These are phyloP conservation scores for Polyplosphaeria fusca DNA, from an alignment of 495 filamentous ascomycete genomes.

Conservation along the genomic window DNA sequence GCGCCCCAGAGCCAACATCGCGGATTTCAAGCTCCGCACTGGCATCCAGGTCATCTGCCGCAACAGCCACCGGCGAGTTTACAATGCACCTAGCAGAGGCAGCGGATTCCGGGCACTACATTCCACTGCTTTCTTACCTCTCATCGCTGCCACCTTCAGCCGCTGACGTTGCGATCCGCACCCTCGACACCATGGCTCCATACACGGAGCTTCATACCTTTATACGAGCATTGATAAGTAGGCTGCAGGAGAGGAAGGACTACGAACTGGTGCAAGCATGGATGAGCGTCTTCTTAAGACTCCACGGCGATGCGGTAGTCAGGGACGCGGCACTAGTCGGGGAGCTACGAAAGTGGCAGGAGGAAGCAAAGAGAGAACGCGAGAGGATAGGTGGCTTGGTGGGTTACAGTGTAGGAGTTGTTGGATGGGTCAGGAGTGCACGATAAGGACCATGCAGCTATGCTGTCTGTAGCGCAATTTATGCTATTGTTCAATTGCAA, in stretches of 20 bases:
- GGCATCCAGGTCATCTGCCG: slow-evolving; percentile 41
- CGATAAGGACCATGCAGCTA: slow-evolving; percentile 20
- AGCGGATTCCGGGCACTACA: slow-evolving; percentile 48
- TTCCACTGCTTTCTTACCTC: slow-evolving; percentile 63
- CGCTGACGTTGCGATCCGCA: slow-evolving; percentile 85
- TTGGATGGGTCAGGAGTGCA: slow-evolving; percentile 76
- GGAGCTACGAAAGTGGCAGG: slow-evolving; percentile 57
- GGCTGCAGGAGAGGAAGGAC: slow-evolving; percentile 65
- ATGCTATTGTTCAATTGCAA: too few species aligned
- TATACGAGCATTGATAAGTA: slow-evolving; percentile 66
- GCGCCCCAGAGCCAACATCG: slow-evolving; percentile 1
- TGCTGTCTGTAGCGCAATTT: too few species aligned
- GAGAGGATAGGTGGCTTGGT: slow-evolving; percentile 70
- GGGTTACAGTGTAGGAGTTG: slow-evolving; percentile 82
- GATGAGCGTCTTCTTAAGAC: slow-evolving; percentile 86
- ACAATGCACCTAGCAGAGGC: slow-evolving; percentile 56
- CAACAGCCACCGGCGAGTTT: slow-evolving; percentile 45
- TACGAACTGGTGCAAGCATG: slow-evolving; percentile 93
- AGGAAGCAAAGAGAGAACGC: slow-evolving; percentile 63
- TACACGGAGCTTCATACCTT: slow-evolving; percentile 62
- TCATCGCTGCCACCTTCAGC: slow-evolving; percentile 74
- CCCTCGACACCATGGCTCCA: slow-evolving; percentile 53
- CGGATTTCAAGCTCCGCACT: slow-evolving; percentile 19
- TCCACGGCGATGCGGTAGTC: slow-evolving; percentile 63
- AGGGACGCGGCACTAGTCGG: slow-evolving; percentile 32